A percentile compares a stretch with the other conserved stretches of the same genome.
Conservation (phyloP, 1,284 basidiomycete genomes). For the Cryptococcus sp. region DNA sequence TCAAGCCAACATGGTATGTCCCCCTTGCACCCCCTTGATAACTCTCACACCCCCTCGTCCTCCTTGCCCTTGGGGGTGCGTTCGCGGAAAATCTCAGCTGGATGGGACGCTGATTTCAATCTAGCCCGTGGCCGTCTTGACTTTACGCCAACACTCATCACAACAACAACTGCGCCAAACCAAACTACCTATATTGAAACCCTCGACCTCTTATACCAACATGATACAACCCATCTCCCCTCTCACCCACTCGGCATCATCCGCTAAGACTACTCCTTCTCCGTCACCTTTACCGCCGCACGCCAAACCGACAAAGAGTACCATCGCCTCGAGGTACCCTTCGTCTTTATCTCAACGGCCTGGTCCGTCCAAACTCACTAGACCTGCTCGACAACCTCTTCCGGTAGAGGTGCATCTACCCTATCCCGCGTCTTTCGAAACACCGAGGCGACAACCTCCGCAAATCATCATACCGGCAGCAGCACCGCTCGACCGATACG, state of each 20-base stretch:
- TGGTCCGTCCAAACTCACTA: conserved; percentile 10
- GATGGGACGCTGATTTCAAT: neutral
- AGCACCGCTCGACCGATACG: conserved; percentile 1
- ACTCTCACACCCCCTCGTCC: neutral
- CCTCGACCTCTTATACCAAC: neutral
- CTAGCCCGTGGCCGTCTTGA: neutral
- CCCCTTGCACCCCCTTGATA: neutral
- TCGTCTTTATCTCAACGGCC: conserved; percentile 15
- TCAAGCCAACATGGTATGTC: neutral
- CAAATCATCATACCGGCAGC: conserved; percentile 19
- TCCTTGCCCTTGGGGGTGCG: neutral
- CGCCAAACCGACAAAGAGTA: neutral
- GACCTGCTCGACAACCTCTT: neutral
- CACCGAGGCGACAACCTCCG: neutral
- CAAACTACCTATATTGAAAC: neutral
- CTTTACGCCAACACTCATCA: no score
- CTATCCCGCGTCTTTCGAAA: neutral
- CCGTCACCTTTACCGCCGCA: neutral
- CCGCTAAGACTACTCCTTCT: neutral
- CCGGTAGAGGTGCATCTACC: neutral
- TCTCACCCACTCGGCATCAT: no score
- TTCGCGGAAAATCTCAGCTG: neutral
- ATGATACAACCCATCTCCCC: neutral
- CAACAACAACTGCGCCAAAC: no score
- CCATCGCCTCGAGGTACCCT: conserved; percentile 15